phyloP scores from a whole-genome alignment of 2,329 filamentous ascomycete species.

The Elsinoe arachidis region DNA sequence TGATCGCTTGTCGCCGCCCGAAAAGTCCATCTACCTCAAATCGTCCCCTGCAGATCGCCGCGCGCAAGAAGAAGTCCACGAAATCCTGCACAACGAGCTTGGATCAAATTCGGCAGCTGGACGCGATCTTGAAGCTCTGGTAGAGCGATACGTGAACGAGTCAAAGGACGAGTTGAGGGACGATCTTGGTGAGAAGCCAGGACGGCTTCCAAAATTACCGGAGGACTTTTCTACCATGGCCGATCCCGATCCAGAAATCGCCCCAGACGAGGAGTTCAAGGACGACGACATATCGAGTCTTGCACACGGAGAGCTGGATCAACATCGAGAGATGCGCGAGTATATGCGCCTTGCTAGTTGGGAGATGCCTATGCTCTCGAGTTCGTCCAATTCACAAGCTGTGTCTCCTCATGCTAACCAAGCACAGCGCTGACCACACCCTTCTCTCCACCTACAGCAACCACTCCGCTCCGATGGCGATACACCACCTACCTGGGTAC shows the following conservation, averaged over 20 bases:
- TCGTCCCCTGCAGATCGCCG: conserved; percentile 16
- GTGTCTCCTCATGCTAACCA: neutral
- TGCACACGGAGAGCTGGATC: conserved; percentile 78
- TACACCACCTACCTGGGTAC: conserved; percentile 97
- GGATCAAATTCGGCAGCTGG: conserved; percentile 13
- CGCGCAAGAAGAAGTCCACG: conserved; percentile 14
- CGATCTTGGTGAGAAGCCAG: conserved; percentile 9
- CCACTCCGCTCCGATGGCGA: conserved; percentile 77
- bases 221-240: conserved; percentile 20
- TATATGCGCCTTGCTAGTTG: conserved; percentile 82
- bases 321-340: conserved; percentile 79
- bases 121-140: conserved; percentile 7
- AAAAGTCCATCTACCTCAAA: conserved; percentile 16
- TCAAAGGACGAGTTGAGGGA: conserved; percentile 14
- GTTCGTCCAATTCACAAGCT: conserved; percentile 40
- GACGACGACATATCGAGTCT: conserved; percentile 77
- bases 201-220: conserved; percentile 5
- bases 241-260: conserved; percentile 22
- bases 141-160: conserved; percentile 6
- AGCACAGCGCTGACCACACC: conserved; percentile 56
- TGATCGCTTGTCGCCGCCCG: conserved; percentile 15
- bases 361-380: conserved; percentile 87
- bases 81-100: conserved; percentile 11
- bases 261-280: conserved; percentile 47
- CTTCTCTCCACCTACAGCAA: conserved; percentile 68